phyloP scores from a whole-genome alignment of 2,329 filamentous ascomycete species.

The Cercospora brassicicola region DNA sequence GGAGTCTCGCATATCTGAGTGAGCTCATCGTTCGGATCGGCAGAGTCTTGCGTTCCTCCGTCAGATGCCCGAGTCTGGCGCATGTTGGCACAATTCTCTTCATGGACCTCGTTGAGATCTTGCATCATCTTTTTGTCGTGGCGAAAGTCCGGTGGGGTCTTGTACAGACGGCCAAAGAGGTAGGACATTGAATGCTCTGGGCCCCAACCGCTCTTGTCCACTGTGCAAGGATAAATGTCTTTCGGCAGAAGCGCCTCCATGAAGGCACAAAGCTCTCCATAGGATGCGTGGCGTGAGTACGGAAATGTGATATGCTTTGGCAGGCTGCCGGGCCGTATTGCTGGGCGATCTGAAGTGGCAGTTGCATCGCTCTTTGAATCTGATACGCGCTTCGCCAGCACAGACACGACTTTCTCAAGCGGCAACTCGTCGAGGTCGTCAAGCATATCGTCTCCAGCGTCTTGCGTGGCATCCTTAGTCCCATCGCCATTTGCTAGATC shows the following conservation, averaged over 20 bases:
- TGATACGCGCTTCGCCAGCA: slow-evolving; percentile 35
- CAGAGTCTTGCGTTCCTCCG: neutral
- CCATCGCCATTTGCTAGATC: slow-evolving; percentile 29
- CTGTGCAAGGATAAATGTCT: slow-evolving; percentile 81
- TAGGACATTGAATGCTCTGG: slow-evolving; percentile 62
- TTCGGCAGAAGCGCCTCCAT: slow-evolving; percentile 67
- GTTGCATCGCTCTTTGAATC: slow-evolving; percentile 29
- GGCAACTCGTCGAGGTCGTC: slow-evolving; percentile 48
- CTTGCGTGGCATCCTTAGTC: slow-evolving; percentile 31
- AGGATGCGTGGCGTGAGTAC: slow-evolving; percentile 87
- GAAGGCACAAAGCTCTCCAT: slow-evolving; percentile 72
- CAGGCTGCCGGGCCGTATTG: slow-evolving; percentile 12
- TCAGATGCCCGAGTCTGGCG: neutral
- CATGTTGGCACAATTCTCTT: neutral
- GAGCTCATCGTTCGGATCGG: neutral
- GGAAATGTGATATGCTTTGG: slow-evolving; percentile 61
- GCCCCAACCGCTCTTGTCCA: slow-evolving; percentile 62
- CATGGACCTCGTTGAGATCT: slow-evolving; percentile 3
- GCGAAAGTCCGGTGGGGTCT: slow-evolving; percentile 54
- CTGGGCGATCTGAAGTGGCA: slow-evolving; percentile 17
- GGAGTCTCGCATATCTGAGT: neutral
- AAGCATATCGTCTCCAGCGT: slow-evolving; percentile 54
- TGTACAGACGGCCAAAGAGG: slow-evolving; percentile 72
- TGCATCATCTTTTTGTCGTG: slow-evolving; percentile 64
- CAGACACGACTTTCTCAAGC: slow-evolving; percentile 34